Conservation (phyloP, 495 filamentous ascomycete genomes). For the Hyaloscypha bicolor region DNA sequence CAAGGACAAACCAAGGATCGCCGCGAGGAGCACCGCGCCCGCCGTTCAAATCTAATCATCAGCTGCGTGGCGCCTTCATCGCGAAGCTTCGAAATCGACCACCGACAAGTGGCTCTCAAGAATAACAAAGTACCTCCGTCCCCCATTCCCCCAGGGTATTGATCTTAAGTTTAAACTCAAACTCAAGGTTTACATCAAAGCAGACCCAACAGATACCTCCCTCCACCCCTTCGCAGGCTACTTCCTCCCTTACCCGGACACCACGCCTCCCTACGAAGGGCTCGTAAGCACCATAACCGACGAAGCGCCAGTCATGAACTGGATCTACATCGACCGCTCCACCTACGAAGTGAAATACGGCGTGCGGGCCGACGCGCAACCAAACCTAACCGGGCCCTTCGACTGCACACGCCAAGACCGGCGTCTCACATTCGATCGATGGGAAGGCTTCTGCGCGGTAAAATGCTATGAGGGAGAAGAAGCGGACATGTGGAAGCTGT, state of each 20-base stretch:
- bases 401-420: constrained; percentile 56
- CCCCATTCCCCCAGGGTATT: not conserved
- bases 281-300: constrained; percentile 59
- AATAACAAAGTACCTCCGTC: constrained; percentile 14
- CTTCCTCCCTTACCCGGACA: constrained; percentile 59
- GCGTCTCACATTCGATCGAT: constrained; percentile 52
- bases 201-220: constrained; percentile 4
- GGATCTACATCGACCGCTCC: constrained; percentile 61
- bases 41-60: constrained; percentile 46
- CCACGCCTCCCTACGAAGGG: constrained; percentile 46
- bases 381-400: constrained; percentile 57
- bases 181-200: constrained; percentile 4
- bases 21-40: constrained; percentile 46
- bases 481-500: constrained; percentile 43
- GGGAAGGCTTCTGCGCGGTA: constrained; percentile 52
- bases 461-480: constrained; percentile 35
- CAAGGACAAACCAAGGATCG: constrained; percentile 47
- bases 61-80: constrained; percentile 39
- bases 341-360: constrained; percentile 55
- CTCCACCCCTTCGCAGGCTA: constrained; percentile 58
- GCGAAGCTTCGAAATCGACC: constrained; percentile 40
- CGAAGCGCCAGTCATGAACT: constrained; percentile 62
- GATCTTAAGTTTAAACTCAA: too few relatives aligned
- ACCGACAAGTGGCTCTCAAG: constrained; percentile 40
- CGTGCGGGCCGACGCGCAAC: constrained; percentile 42